These are phyloP conservation scores for Polyplosphaeria fusca DNA, from an alignment of 495 filamentous ascomycete species.

Conservation along the genomic window DNA sequence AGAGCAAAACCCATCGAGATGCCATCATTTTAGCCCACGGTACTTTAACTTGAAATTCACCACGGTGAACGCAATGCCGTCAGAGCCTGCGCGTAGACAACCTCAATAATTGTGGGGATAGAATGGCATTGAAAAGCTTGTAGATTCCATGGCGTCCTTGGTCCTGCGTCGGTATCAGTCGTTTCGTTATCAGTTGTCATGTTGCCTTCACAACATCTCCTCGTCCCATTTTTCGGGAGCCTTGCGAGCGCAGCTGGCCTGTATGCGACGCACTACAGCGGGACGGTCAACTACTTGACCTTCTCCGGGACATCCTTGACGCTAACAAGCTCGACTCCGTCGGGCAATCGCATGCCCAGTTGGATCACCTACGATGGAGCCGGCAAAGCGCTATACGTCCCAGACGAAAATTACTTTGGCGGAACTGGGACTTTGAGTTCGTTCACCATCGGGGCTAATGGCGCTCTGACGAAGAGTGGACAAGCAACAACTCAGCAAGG, in stretches of 20 bases:
- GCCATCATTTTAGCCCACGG: too few species aligned
- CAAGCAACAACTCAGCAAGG: slow-evolving; percentile 4
- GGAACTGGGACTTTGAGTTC: slow-evolving; percentile 3
- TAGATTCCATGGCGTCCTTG: slow-evolving; percentile 1
- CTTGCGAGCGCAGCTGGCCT: slow-evolving; percentile 13
- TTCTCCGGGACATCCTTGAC: slow-evolving; percentile 13
- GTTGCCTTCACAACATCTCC: slow-evolving; percentile 1
- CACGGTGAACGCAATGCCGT: not conserved
- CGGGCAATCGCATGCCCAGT: slow-evolving; percentile 6
- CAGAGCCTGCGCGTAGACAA: too few species aligned
- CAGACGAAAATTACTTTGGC: slow-evolving; percentile 10
- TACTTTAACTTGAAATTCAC: too few species aligned
- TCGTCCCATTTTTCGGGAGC: slow-evolving; percentile 13
- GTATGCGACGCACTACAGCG: slow-evolving; percentile 25
- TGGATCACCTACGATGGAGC: slow-evolving; percentile 18
- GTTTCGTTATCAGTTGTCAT: slow-evolving; percentile 11
- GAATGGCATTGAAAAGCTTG: not conserved
- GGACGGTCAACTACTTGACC: slow-evolving; percentile 14
- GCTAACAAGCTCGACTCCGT: slow-evolving; percentile 11
- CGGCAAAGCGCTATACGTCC: slow-evolving; percentile 9
- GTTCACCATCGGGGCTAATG: slow-evolving; percentile 16
- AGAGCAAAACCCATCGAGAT: too few species aligned
- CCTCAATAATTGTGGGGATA: too few species aligned
- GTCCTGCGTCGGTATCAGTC: not conserved
- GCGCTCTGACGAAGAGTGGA: slow-evolving; percentile 7